phyloP scores from a whole-genome alignment of 805 yeast genomes.

The Metschnikowia kunwiensis region DNA sequence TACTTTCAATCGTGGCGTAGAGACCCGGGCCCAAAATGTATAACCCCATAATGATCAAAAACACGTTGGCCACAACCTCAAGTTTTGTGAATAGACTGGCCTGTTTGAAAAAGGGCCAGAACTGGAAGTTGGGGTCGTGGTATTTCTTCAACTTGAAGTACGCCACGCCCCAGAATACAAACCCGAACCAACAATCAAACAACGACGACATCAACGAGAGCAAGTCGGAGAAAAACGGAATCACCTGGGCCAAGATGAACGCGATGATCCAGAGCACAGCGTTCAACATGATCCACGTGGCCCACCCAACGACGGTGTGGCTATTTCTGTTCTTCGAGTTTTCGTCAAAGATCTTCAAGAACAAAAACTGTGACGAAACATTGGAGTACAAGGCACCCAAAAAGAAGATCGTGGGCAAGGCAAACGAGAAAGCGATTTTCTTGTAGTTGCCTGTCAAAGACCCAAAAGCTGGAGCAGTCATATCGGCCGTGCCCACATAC shows the following conservation, averaged over 20 bases:
- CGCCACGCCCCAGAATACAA: slow-evolving; percentile 62
- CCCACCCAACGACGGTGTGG: slow-evolving; percentile 54
- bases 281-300: slow-evolving; percentile 46
- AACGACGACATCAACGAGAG: slow-evolving; percentile 57
- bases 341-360: slow-evolving; percentile 43
- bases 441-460: slow-evolving; percentile 46
- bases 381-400: slow-evolving; percentile 55
- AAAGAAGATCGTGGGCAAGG: slow-evolving; percentile 56
- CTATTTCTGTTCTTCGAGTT: slow-evolving; percentile 42
- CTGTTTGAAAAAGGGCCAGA: slow-evolving; percentile 24
- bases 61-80: slow-evolving; percentile 34
- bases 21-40: slow-evolving; percentile 60
- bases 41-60: slow-evolving; percentile 46
- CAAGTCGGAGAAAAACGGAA: slow-evolving; percentile 61
- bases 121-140: slow-evolving; percentile 15
- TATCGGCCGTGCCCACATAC: slow-evolving; percentile 52
- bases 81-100: slow-evolving; percentile 32
- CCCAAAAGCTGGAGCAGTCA: slow-evolving; percentile 61
- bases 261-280: slow-evolving; percentile 48
- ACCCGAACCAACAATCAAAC: slow-evolving; percentile 66
- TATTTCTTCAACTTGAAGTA: slow-evolving; percentile 43
- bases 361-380: slow-evolving; percentile 52
- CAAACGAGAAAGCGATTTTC: slow-evolving; percentile 57
- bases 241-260: slow-evolving; percentile 58
- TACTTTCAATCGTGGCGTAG: slow-evolving; percentile 54